Evolutionary conservation across 805 yeast species (phyloP).

Genomic region (Grigorovia jiainica): DNA sequence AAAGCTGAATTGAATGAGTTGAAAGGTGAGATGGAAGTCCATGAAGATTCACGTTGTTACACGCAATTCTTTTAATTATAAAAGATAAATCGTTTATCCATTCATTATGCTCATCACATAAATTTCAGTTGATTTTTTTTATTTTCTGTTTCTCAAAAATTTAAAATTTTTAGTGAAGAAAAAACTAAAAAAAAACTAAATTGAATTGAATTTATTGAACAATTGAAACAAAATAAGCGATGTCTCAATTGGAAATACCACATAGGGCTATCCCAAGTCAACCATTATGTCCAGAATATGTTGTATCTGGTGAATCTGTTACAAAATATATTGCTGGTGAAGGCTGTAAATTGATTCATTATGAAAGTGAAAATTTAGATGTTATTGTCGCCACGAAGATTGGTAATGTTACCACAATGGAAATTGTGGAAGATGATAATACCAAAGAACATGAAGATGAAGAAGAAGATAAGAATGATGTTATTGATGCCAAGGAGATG

Average conservation of each 20-base stretch:
- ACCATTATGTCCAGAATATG: slow-evolving; percentile 51
- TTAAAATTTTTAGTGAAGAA: neutral
- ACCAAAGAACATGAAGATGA: slow-evolving; percentile 3
- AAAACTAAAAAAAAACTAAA: neutral
- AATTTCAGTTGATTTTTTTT: neutral
- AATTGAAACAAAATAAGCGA: neutral
- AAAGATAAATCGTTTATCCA: no score
- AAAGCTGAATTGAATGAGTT: slow-evolving; percentile 75
- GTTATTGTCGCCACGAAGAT: slow-evolving; percentile 50
- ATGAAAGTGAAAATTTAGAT: slow-evolving; percentile 35
- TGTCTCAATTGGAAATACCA: slow-evolving; percentile 24
- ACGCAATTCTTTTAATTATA: slow-evolving; percentile 72
- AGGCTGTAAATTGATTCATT: slow-evolving; percentile 48
- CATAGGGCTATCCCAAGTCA: slow-evolving; percentile 71
- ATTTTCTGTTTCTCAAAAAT: neutral
- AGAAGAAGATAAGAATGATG: slow-evolving; percentile 5
- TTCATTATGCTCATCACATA: no score
- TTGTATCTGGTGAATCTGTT: slow-evolving; percentile 13
- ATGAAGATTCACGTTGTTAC: slow-evolving; percentile 64
- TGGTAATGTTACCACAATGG: slow-evolving; percentile 39
- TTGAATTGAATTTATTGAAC: neutral
- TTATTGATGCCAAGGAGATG: slow-evolving; percentile 6
- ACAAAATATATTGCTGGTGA: slow-evolving; percentile 46
- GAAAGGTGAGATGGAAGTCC: slow-evolving; percentile 76
- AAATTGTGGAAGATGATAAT: slow-evolving; percentile 2